Base-by-base conservation (phyloP, 1,284 basidiomycete species). In the Nidula niveotomentosa region DNA sequence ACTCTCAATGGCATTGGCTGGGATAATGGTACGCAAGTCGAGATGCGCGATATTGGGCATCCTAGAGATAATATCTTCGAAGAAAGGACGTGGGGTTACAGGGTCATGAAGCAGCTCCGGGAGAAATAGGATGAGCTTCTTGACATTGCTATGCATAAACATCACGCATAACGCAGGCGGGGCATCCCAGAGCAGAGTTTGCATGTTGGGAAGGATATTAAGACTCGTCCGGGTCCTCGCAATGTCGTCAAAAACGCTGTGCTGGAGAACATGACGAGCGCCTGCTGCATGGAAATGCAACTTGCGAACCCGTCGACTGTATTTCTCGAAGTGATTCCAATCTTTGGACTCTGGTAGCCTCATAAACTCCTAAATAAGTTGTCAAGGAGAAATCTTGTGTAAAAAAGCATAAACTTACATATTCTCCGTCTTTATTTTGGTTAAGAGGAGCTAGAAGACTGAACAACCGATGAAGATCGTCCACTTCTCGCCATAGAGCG, bases 271-370 rank as follows among this genome's bases (percentile, higher is more conserved):
- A n/a, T 51, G 39, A 10, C 49, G 41, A 17, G 49, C 36, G 43
- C 58, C 54, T n/a, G 53, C 46, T 30, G 55, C 55, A 8, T 56
- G 49, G 54, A 71, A 74, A 36, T 58, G 62, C 17, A 82, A 55
- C 2, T 61, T 67, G 8, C 85, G 78, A 13, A 88, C 79, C 30
- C 84, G 81, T 23, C 71, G 65, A 17, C 77, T 77, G 59, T 86
- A 88, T 36, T 70, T 73, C 53, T 76, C 70, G 62, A 88, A 85
- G 12, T 77, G 72, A 17, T 67, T 65, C 86, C 86, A 88, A 65
- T 85, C 80, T 18, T 64, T 70, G 2, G 80, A 72, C 35, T 79
- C 75, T 30, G 82, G 76, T 0, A 70, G 65, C 3, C 74, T 66
- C 7, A 62, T 59, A 58, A 87, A 86, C 17, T 54, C 59, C 72